phyloP scores from a whole-genome alignment of 108 stramenopile genomes.

The Discostella stelligeroides region DNA sequence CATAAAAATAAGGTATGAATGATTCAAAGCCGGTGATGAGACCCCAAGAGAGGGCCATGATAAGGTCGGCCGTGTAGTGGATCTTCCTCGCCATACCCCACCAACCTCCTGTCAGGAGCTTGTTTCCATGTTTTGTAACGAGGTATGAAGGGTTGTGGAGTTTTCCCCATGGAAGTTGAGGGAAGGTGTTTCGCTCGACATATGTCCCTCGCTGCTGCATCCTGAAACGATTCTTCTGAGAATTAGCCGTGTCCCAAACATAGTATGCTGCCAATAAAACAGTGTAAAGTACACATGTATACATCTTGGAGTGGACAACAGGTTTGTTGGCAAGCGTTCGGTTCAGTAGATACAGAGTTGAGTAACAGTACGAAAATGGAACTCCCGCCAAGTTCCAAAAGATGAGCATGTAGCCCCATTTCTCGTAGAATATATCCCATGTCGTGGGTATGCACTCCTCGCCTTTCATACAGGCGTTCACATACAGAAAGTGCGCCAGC shows the following conservation, averaged over 20 bases:
- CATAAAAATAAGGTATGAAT: slow-evolving; percentile 60
- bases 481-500: slow-evolving; percentile 59
- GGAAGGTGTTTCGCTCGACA: slow-evolving; percentile 54
- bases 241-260: slow-evolving; percentile 67
- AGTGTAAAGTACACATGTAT: slow-evolving; percentile 32
- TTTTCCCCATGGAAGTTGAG: slow-evolving; percentile 61
- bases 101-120: slow-evolving; percentile 62
- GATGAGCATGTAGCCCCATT: slow-evolving; percentile 70
- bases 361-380: slow-evolving; percentile 59
- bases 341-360: slow-evolving; percentile 49
- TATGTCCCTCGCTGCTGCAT: slow-evolving; percentile 56
- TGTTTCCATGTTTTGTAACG: slow-evolving; percentile 52
- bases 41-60: slow-evolving; percentile 63
- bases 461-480: slow-evolving; percentile 70
- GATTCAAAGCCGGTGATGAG: slow-evolving; percentile 54
- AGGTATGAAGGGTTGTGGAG: slow-evolving; percentile 55
- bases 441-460: slow-evolving; percentile 69
- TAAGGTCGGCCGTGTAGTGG: slow-evolving; percentile 63
- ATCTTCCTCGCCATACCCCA: slow-evolving; percentile 55
- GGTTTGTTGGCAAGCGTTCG: slow-evolving; percentile 37
- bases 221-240: slow-evolving; percentile 64
- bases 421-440: slow-evolving; percentile 73
- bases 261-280: slow-evolving; percentile 55
- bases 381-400: slow-evolving; percentile 75
- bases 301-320: slow-evolving; percentile 18